These are phyloP conservation scores for Pittosporum tobira DNA, from an alignment of 129 eudicot genomes.

Conservation along the genomic window DNA sequence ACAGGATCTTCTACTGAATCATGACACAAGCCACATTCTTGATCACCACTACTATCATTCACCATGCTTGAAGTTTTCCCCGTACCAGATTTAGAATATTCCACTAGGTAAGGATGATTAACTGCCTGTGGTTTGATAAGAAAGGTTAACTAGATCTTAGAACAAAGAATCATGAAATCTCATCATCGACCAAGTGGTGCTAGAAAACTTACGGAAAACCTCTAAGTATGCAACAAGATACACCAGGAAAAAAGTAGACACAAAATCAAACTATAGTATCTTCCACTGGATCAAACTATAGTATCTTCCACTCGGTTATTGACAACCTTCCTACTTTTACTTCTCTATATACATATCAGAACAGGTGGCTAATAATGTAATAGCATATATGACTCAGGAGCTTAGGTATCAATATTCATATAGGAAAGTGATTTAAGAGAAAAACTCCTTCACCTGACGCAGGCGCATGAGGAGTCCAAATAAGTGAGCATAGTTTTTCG, in stretches of 20 bases:
- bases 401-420: too few species aligned
- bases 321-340: background rate
- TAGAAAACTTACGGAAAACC: too few species aligned
- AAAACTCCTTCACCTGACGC: conserved; percentile 55
- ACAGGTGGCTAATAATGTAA: background rate
- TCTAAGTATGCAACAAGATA: too few species aligned
- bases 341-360: background rate
- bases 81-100: conserved; percentile 54
- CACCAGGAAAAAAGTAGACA: too few species aligned
- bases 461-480: conserved; percentile 87
- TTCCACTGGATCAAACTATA: too few species aligned
- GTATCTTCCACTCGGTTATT: too few species aligned
- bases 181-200: background rate
- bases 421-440: too few species aligned
- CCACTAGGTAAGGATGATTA: conserved; percentile 93
- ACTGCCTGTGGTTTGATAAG: conserved; percentile 50
- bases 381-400: background rate
- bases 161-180: background rate
- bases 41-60: conserved; percentile 31
- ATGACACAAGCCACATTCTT: conserved; percentile 68
- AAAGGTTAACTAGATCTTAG: background rate
- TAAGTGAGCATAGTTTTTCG: conserved; percentile 92
- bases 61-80: conserved; percentile 24
- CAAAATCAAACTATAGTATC: too few species aligned
- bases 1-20: conserved; percentile 75